Evolutionary conservation across 116 monocot species (phyloP).

Genomic region (Dioscorea cayenensis): DNA sequence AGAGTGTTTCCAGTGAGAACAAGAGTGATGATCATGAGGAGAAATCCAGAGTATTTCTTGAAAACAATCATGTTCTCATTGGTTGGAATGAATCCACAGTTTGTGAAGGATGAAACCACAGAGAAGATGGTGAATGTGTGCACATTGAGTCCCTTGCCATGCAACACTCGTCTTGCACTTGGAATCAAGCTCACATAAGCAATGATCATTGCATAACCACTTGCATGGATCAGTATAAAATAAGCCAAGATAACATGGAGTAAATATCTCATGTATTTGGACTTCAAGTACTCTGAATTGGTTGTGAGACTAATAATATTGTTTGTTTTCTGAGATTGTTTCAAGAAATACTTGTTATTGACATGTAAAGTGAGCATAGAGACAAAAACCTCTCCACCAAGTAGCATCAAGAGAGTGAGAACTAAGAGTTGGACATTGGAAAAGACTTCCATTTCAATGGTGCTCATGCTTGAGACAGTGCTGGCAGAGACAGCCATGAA

Average conservation of each 20-base stretch:
- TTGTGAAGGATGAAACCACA: conserved; percentile 30
- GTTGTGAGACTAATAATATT: too few relatives aligned
- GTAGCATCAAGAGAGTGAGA: conserved; percentile 45
- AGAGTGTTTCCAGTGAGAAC: conserved; percentile 28
- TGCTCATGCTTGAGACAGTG: conserved; percentile 46
- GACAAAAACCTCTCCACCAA: conserved; percentile 54
- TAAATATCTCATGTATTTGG: neutral
- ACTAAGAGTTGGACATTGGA: conserved; percentile 49
- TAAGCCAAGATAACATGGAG: neutral
- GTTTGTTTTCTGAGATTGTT: neutral
- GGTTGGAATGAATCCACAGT: conserved; percentile 35
- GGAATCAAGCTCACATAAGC: neutral
- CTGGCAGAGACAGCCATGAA: conserved; percentile 56
- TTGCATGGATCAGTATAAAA: neutral
- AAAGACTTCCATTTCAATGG: conserved; percentile 46
- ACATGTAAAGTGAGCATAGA: conserved; percentile 36
- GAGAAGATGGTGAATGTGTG: conserved; percentile 13
- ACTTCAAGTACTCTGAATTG: too few relatives aligned
- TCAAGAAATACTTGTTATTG: neutral
- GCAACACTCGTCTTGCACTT: conserved; percentile 8
- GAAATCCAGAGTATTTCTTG: conserved; percentile 8
- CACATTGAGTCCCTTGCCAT: conserved; percentile 11
- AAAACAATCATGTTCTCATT: conserved; percentile 43
- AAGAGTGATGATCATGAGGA: conserved; percentile 6
- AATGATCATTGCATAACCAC: neutral